A percentile compares a stretch with the other conserved stretches of the same genome.
Evolutionary conservation across 306 rosid species (phyloP).

Genomic region (Ziziphus jujuba): DNA sequence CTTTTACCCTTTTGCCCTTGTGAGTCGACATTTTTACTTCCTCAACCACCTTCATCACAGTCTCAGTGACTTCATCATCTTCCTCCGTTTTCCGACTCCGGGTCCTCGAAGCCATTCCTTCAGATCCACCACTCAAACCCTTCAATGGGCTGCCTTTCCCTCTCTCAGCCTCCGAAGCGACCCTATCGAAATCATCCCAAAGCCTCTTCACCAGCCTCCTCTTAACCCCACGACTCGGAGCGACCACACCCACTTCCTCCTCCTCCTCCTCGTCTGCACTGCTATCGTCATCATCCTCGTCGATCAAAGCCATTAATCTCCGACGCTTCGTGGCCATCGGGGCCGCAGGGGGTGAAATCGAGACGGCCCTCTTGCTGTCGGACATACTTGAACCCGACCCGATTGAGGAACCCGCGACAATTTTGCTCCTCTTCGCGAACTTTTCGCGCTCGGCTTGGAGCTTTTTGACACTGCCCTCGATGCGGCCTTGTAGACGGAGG

Average conservation of each 20-base stretch:
- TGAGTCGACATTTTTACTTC: conserved; percentile 19
- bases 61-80: conserved; percentile 11
- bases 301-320: conserved; percentile 37
- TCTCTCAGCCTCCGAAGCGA: conserved; percentile 43
- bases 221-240: conserved; percentile 16
- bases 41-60: conserved; percentile 41
- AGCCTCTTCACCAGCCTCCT: conserved; percentile 75
- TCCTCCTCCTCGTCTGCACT: background rate
- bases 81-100: conserved; percentile 33
- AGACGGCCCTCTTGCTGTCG: background rate
- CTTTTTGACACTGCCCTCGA: conserved; percentile 65
- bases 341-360: conserved; percentile 66
- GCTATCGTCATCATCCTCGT: conserved; percentile 19
- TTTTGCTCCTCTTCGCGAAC: conserved; percentile 21
- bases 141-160: background rate
- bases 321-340: conserved; percentile 53
- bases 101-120: conserved; percentile 16
- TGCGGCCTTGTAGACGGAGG: conserved; percentile 73
- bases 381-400: background rate
- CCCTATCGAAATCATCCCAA: conserved; percentile 76
- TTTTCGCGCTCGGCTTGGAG: conserved; percentile 62
- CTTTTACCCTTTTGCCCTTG: conserved; percentile 30
- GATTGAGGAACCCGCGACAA: background rate
- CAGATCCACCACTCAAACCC: conserved; percentile 7
- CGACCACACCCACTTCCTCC: background rate